Evolutionary conservation across 345 rosid species (phyloP), one percentile per base, ranked within the genome.

Genomic region (Excoecaria cochinchinensis): DNA sequence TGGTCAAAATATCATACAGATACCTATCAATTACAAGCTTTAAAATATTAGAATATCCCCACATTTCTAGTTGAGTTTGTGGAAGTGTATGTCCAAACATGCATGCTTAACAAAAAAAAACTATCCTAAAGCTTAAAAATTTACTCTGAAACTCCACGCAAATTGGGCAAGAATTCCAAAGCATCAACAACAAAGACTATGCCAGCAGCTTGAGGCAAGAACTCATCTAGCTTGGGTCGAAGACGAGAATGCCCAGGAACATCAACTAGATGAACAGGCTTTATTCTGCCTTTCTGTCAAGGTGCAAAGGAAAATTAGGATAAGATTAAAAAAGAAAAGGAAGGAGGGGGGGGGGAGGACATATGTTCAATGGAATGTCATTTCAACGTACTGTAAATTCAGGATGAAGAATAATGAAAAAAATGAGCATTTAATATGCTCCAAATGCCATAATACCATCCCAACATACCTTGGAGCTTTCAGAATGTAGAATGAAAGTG

Each of bases 201-300:
- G 67, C 97, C 97, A 70, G 97, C 95, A 63, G 98, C 95, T 76
- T 87, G 91, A 69, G 89, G 92, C 82, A 91, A 84, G 79, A 82
- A 86, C 77, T 91, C 97, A 42, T 95, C 98, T 71, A 92, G 84
- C 81, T 95, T 90, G 50, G 91, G 83, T 76, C 85, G 90, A 78
- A 95, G 91, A 64, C 97, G 94, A 82, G 94, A 86, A 81, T 92
- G 97, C 42, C 99, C 99, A 62, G 99, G 98, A 82, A 95, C 92
- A 83, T 95, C 99, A 83, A 91, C 89, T 80, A 92, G 84, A 86
- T 90, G 98, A 64, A 92, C 87, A 57, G 92, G 95, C 78, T 86
- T 88, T 61, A 82, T 38, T 80, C 90, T 92, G 51, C 98, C 91
- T 60, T 85, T 88, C 98, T 88, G 86, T 78, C 60, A 78, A 72